Percentiles rank a stretch among this genome's conserved stretches.
phyloP scores from a whole-genome alignment of 2,329 filamentous ascomycete species.

The Neonectria magnoliae region DNA sequence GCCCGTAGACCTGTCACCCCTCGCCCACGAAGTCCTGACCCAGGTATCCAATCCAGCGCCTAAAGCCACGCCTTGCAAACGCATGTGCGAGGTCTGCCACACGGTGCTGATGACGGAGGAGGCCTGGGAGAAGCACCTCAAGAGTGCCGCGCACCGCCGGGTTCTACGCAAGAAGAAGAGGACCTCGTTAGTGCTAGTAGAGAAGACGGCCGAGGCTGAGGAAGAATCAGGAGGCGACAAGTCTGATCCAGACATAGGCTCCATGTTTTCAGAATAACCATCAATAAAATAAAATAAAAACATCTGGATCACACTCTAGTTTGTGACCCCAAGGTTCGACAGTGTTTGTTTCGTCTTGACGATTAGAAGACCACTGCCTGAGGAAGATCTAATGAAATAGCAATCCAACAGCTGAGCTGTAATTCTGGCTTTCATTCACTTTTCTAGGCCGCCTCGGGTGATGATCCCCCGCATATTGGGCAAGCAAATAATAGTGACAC shows the following conservation, averaged over 20 bases:
- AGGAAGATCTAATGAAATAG: slow-evolving; percentile 21
- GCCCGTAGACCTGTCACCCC: slow-evolving; percentile 59
- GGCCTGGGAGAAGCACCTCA: slow-evolving; percentile 53
- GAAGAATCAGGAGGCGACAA: slow-evolving; percentile 21
- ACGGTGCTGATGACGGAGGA: slow-evolving; percentile 67
- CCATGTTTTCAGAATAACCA: slow-evolving; percentile 40
- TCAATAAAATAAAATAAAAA: slow-evolving; percentile 4
- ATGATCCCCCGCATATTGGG: slow-evolving; percentile 91
- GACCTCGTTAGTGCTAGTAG: slow-evolving; percentile 48
- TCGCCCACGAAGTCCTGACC: slow-evolving; percentile 66
- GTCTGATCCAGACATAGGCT: slow-evolving; percentile 43
- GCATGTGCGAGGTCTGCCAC: slow-evolving; percentile 79
- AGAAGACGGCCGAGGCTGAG: slow-evolving; percentile 22
- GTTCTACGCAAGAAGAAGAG: slow-evolving; percentile 50
- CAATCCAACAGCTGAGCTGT: too few relatives aligned
- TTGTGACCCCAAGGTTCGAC: neutral
- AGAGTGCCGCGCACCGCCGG: slow-evolving; percentile 49
- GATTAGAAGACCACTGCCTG: neutral
- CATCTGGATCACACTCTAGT: neutral
- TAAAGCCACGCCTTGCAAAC: slow-evolving; percentile 64
- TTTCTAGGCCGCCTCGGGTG: slow-evolving; percentile 79
- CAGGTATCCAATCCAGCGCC: slow-evolving; percentile 55
- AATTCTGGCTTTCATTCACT: slow-evolving; percentile 82
- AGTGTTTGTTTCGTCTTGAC: neutral
- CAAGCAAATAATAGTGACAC: too few relatives aligned